Percentiles rank a stretch among this genome's conserved stretches.
Evolutionary conservation across 148 eudicot species (phyloP).

Genomic region (Persicaria tinctoria): DNA sequence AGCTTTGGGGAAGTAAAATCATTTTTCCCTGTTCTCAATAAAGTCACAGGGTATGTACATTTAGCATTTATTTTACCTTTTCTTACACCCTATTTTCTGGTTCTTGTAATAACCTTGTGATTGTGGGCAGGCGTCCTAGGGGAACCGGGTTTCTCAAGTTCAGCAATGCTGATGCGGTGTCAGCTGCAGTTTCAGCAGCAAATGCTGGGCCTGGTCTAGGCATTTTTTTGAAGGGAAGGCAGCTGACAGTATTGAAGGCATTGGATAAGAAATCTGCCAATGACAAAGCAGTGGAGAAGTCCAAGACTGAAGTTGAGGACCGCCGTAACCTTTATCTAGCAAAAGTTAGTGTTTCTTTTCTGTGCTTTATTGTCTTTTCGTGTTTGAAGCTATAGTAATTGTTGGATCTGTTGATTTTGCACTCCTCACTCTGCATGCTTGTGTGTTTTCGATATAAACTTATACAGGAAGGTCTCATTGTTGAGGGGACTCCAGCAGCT

Average conservation of each 20-base stretch:
- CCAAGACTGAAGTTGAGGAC: slow-evolving; percentile 66
- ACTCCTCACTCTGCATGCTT: background rate
- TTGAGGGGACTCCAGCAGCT: slow-evolving; percentile 91
- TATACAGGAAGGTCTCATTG: slow-evolving; percentile 77
- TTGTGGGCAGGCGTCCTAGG: slow-evolving; percentile 69
- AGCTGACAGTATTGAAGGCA: slow-evolving; percentile 72
- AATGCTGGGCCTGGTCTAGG: slow-evolving; percentile 64
- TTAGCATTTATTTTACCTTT: background rate
- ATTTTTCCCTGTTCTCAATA: slow-evolving; percentile 75
- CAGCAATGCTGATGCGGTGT: slow-evolving; percentile 45
- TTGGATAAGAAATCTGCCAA: slow-evolving; percentile 87
- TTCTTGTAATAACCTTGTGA: slow-evolving; percentile 12
- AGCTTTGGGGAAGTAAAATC: slow-evolving; percentile 81
- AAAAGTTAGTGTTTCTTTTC: slow-evolving; percentile 39
- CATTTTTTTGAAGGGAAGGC: slow-evolving; percentile 73
- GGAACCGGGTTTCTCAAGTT: slow-evolving; percentile 96
- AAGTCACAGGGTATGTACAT: slow-evolving; percentile 62
- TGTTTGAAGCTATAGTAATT: background rate
- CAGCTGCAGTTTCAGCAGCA: slow-evolving; percentile 73
- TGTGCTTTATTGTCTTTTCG: background rate
- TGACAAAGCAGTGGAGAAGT: slow-evolving; percentile 56
- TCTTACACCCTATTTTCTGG: background rate
- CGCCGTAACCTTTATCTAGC: slow-evolving; percentile 90
- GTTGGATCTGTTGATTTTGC: background rate
- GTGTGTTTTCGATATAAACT: background rate